Evolutionary conservation across 257 asterid genomes (phyloP), one percentile per base, ranked within the genome.

Genomic region (Verbena officinalis): DNA sequence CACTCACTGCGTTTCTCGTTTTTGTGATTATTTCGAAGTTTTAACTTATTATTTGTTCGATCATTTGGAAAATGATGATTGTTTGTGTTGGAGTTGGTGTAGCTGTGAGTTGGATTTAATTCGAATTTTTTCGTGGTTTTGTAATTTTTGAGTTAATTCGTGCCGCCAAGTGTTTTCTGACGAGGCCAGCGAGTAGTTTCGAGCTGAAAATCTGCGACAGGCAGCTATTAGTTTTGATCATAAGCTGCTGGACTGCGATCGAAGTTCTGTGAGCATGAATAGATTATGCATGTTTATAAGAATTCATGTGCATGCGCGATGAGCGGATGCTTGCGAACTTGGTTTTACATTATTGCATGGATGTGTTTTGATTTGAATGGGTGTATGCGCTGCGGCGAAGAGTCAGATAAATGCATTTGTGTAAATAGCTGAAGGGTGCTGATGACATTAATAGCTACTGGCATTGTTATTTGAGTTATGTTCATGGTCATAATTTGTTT

Each of bases 91-190:
- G 46, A 56, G 62, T 8, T 24, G 27, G 9, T 49, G 59, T 12
- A 31, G 19, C 55, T 15, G 27, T 19, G 54, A 48, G 17, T 13
- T 38, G 49, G 15, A 10, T 30, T 55, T 55, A 23, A 22, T 66
- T 50, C 24, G 58, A 51, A 5, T 27, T 42, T 69, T 11, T 17
- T 39, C 19, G 71, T 50, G 55, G 17, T 55, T 42, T 51, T 51
- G 19, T 53, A 1, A 23, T 24, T 16, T 12, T 61, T 46, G 67
- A 45, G 43, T 70, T 33, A 19, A 64, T 59, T 70, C 27, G 45
- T 53, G 55, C 12, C 10, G 44, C 49, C 36, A 45, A 39, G 66
- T 55, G 74, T 55, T 55, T 68, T 45, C 34, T 74, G 34, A 45
- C 33, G 17, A 34, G 24, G 59, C 68, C 24, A 40, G n/a, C 12